Conservation (phyloP, 441 rosid species). For the Rhodomyrtus psidioides region DNA sequence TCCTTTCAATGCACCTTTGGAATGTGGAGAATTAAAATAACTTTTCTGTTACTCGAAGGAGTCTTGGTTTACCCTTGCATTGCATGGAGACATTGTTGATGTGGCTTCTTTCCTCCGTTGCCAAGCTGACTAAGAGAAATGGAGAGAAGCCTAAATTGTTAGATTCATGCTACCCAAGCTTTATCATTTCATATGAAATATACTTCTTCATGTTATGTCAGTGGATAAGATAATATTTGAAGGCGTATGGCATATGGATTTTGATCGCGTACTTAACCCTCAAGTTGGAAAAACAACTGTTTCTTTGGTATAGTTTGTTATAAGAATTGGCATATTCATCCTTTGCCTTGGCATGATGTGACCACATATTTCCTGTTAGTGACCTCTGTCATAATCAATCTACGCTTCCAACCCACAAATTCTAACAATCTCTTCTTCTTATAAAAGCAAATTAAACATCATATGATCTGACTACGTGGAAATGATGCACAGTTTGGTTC, state of each 20-base stretch:
- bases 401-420: not conserved
- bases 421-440: not conserved
- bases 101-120: not conserved
- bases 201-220: not conserved
- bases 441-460: not conserved
- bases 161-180: not conserved
- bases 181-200: not conserved
- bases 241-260: not conserved
- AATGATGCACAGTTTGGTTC: constrained; percentile 40
- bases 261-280: not conserved
- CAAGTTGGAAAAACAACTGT: not conserved
- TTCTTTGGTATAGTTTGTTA: not conserved
- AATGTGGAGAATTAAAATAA: not conserved
- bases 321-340: not conserved
- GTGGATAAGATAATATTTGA: not conserved
- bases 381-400: not conserved
- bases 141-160: not conserved
- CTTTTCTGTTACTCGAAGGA: not conserved
- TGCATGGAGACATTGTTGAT: not conserved
- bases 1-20: not conserved
- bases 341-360: not conserved
- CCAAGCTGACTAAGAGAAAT: not conserved
- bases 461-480: not conserved
- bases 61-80: not conserved
- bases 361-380: no score